Conservation (phyloP, 192 early-diverging fungal species). For the Pilobolus umbonatus region DNA sequence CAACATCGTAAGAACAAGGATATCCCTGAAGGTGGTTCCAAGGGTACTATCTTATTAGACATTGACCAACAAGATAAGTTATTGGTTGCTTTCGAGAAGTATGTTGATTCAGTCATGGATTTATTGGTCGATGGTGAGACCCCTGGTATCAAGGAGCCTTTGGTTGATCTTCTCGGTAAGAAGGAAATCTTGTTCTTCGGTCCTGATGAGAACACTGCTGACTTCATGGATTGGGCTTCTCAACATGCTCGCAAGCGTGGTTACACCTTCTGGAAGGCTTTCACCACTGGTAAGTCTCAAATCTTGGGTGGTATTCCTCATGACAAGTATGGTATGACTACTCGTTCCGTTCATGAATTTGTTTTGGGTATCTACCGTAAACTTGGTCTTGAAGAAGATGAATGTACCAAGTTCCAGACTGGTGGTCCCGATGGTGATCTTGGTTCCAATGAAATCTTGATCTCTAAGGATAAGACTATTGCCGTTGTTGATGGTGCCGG, state of each 20-base stretch:
- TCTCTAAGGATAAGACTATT: conserved; percentile 93
- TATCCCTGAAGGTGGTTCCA: conserved; percentile 98
- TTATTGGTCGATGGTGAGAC: conserved; percentile 85
- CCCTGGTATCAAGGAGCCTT: conserved; percentile 97
- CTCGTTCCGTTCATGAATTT: conserved; percentile 98
- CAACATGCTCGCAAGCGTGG: conserved; percentile 89
- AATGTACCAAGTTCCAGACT: conserved; percentile 88
- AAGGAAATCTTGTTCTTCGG: conserved; percentile 99
- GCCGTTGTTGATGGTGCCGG: conserved; percentile 95
- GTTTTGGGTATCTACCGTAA: conserved; percentile 92
- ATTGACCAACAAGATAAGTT: conserved; percentile 91
- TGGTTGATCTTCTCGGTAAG: conserved; percentile 88
- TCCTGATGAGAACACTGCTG: conserved; percentile 98
- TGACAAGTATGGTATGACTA: conserved; percentile 98
- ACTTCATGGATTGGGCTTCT: conserved; percentile 98
- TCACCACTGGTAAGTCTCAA: conserved; percentile 98
- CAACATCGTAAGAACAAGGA: conserved; percentile 99
- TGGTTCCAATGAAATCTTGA: conserved; percentile 98
- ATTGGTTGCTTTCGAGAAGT: conserved; percentile 96
- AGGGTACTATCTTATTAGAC: conserved; percentile 97
- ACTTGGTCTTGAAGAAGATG: conserved; percentile 77
- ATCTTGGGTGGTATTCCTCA: conserved; percentile 95
- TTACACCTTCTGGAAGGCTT: conserved; percentile 97
- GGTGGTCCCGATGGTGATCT: conserved; percentile 99
- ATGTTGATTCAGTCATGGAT: conserved; percentile 93